phyloP scores from a whole-genome alignment of 257 asterid genomes.

The Prunella vulgaris region DNA sequence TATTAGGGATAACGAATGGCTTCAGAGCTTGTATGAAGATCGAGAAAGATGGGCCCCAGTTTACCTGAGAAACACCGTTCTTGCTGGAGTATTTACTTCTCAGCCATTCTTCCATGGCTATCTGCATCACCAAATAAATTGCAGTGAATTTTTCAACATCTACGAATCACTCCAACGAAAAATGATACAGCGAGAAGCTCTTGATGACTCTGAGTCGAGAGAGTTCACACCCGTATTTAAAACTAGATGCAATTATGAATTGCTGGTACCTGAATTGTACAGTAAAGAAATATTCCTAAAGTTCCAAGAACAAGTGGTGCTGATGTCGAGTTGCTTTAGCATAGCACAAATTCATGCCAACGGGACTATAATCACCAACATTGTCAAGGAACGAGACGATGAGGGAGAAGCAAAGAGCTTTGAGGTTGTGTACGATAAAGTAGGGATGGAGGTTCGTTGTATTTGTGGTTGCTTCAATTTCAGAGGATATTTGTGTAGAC shows the following conservation, averaged over 20 bases:
- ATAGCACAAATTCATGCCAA: constrained; percentile 41
- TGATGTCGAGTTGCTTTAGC: constrained; percentile 37
- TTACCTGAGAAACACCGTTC: constrained; percentile 37
- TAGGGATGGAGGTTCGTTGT: constrained; percentile 47
- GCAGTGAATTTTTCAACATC: constrained; percentile 31
- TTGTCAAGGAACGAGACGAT: constrained; percentile 41
- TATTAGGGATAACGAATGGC: constrained; percentile 38
- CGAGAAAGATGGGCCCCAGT: constrained; percentile 57
- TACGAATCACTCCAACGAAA: constrained; percentile 32
- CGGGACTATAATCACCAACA: constrained; percentile 32
- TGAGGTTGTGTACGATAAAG: constrained; percentile 47
- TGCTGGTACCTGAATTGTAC: constrained; percentile 33
- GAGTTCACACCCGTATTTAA: constrained; percentile 32
- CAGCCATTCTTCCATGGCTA: constrained; percentile 35
- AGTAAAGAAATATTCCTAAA: constrained; percentile 42
- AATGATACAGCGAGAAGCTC: constrained; percentile 34
- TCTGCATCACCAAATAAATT: constrained; percentile 28
- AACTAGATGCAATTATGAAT: constrained; percentile 39
- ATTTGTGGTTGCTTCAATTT: constrained; percentile 47
- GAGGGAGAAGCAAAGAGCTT: constrained; percentile 32
- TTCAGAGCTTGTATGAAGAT: constrained; percentile 41
- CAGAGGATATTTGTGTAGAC: constrained; percentile 47
- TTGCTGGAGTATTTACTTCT: constrained; percentile 30
- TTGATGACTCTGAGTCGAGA: constrained; percentile 35
- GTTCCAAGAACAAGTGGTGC: constrained; percentile 45